These are phyloP conservation scores for Aspergillus sp. DNA, from an alignment of 2,329 filamentous ascomycete genomes.

Conservation along the genomic window DNA sequence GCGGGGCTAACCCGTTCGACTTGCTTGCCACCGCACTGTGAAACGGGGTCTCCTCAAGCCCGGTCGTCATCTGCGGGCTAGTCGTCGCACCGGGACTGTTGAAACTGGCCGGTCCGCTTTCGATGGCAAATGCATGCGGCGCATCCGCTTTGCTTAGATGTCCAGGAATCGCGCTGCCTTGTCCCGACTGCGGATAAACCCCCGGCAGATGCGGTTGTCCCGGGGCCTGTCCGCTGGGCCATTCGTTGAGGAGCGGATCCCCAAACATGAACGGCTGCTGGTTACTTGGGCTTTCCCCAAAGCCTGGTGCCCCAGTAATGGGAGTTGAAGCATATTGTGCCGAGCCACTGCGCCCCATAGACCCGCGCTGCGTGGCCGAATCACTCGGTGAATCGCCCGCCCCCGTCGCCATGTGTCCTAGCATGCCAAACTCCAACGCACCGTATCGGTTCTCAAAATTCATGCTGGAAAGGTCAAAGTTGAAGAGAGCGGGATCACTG, in stretches of 20 bases:
- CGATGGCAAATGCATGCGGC: conserved; percentile 63
- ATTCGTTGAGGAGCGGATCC: conserved; percentile 49
- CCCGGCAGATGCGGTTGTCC: conserved; percentile 35
- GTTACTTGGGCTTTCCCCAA: conserved; percentile 48
- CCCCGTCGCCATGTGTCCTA: conserved; percentile 93
- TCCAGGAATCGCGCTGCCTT: conserved; percentile 40
- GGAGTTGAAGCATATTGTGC: conserved; percentile 43
- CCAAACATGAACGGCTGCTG: conserved; percentile 49
- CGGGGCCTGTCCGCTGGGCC: conserved; percentile 42
- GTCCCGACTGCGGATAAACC: conserved; percentile 35
- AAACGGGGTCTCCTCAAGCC: conserved; percentile 44
- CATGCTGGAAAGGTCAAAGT: conserved; percentile 90
- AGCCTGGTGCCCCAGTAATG: conserved; percentile 36
- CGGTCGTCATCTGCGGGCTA: conserved; percentile 51
- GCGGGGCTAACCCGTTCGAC: conserved; percentile 31
- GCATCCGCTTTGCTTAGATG: conserved; percentile 47
- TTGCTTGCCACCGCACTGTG: conserved; percentile 29
- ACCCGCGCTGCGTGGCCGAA: conserved; percentile 48
- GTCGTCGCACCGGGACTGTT: conserved; percentile 60
- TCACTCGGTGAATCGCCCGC: conserved; percentile 79
- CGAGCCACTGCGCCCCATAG: conserved; percentile 46
- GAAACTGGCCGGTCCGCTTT: conserved; percentile 57
- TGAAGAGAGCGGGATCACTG: conserved; percentile 88
- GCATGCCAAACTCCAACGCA: conserved; percentile 91
- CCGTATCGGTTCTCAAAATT: conserved; percentile 97